phyloP scores from a whole-genome alignment of 176 grass and related monocot species.

The maize (Zea mays) region DNA sequence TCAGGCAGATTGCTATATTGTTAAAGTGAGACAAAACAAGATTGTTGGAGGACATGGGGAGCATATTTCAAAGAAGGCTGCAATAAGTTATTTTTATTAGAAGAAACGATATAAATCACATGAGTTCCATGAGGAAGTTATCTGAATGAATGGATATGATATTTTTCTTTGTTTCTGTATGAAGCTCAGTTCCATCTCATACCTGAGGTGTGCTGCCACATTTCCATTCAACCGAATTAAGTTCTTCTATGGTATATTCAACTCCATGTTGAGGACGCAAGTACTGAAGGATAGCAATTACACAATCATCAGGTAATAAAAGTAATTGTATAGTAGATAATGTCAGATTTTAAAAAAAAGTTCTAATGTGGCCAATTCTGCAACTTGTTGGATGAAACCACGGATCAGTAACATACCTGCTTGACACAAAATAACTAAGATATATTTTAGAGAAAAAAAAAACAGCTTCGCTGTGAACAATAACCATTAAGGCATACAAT shows the following conservation, averaged over 20 bases:
- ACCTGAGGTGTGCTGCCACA: conserved; percentile 74
- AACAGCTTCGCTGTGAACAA: conserved; percentile 1
- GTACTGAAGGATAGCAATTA: conserved; percentile 37
- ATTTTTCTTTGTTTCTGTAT: conserved; percentile 11
- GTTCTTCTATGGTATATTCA: conserved; percentile 64
- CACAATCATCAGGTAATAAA: background rate
- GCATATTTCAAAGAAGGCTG: background rate
- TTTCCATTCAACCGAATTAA: conserved; percentile 69
- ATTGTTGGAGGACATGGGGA: conserved; percentile 9
- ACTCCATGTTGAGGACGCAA: conserved; percentile 58
- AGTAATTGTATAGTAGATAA: background rate
- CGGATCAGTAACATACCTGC: background rate
- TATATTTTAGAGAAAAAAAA: background rate
- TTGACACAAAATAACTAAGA: background rate
- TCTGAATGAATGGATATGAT: background rate
- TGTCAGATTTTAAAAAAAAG: background rate
- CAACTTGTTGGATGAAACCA: background rate
- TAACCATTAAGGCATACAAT: background rate
- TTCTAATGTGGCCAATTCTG: background rate
- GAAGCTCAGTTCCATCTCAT: conserved; percentile 29
- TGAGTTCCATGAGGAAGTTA: background rate
- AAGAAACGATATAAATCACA: background rate
- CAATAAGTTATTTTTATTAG: background rate
- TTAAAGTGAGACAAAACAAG: background rate
- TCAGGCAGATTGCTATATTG: background rate